Base-by-base conservation (phyloP, 768 basidiomycete species). In the Termitomyces sp. region DNA sequence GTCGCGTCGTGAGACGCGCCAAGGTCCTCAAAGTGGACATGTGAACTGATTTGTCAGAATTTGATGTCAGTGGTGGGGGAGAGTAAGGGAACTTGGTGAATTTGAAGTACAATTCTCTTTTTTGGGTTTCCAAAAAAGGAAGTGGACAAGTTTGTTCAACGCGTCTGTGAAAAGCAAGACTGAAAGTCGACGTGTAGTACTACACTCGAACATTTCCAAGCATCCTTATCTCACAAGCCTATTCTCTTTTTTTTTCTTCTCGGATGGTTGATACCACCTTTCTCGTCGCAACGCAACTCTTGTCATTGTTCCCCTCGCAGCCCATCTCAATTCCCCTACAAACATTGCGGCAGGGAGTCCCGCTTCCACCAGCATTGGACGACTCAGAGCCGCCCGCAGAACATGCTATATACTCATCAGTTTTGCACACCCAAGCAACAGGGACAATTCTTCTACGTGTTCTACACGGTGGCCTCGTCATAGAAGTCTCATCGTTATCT, bases 401-500 rank as follows among this genome's bases (percentile, higher is more conserved):
- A 69, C 92, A 95, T 76, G 91, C 92, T 45, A 79, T 81, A 12
- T 81, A 79, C 66, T 79, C 87, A 32, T 78, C 80, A 19, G 62
- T 85, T 52, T 75, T 88, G 56, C 78, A 85, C 61, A 77, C 85
- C 5, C 73, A 77, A 14, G 66, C 71, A 37, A 82, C 85, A 3
- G 88, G 89, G 16, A 79, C 86, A 48, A 77, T 94, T 53, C 79
- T 93, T 51, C 70, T 87, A 46, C 87, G 93, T 58, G 79, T 92
- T 45, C 76, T 93, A 53, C 87, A 93, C 59, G 83, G 81, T 44
- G 87, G 86, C 25, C 71, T 84, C 60, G 85, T 92, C 49, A 70
- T 92, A 42, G 90, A 95, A 65, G 81, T 95, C 45, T 66, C 85
- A 37, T 90, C 91, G n/a, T 74, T 92, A 44, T 83, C 89, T 5